Percentiles rank a stretch among this genome's conserved stretches.
Conservation (phyloP, 768 basidiomycete genomes). For the Mycena epipterygia region DNA sequence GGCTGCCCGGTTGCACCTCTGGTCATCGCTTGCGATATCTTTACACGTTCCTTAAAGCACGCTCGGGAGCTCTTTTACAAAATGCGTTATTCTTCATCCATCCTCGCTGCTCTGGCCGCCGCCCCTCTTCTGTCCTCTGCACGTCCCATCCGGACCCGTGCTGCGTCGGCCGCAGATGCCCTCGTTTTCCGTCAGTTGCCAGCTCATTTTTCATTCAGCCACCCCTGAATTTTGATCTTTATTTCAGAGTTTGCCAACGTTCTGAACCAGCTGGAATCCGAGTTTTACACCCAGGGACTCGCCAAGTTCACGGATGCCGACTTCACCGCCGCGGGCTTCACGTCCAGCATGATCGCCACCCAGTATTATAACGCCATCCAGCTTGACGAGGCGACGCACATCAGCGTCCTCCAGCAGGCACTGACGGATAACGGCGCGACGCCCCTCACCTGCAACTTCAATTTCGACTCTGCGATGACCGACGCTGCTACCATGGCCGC, state of each 20-base stretch:
- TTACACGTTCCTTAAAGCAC: conserved; percentile 45
- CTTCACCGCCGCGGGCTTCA: conserved; percentile 76
- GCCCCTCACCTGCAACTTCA: conserved; percentile 77
- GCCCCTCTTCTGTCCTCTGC: conserved; percentile 62
- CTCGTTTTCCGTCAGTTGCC: conserved; percentile 69
- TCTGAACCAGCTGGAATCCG: conserved; percentile 77
- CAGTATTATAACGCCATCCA: conserved; percentile 72
- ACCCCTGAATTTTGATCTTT: too few relatives aligned
- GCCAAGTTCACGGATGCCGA: conserved; percentile 72
- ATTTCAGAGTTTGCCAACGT: conserved; percentile 85
- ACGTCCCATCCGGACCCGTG: conserved; percentile 58
- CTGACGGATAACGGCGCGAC: conserved; percentile 65
- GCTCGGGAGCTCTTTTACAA: conserved; percentile 43
- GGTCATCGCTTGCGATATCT: conserved; percentile 27
- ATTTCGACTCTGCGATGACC: conserved; percentile 72
- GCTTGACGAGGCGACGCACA: conserved; percentile 44
- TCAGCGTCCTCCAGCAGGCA: conserved; percentile 35
- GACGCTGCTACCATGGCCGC: conserved; percentile 80
- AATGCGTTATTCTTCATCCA: conserved; percentile 63
- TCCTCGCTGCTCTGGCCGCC: conserved; percentile 51
- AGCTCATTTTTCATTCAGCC: not conserved
- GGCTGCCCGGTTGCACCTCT: conserved; percentile 79
- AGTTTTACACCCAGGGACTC: conserved; percentile 77
- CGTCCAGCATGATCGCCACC: conserved; percentile 63
- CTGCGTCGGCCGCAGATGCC: conserved; percentile 57